phyloP scores from a whole-genome alignment of 139 green algal genomes.

The Monoraphidium neglectum region DNA sequence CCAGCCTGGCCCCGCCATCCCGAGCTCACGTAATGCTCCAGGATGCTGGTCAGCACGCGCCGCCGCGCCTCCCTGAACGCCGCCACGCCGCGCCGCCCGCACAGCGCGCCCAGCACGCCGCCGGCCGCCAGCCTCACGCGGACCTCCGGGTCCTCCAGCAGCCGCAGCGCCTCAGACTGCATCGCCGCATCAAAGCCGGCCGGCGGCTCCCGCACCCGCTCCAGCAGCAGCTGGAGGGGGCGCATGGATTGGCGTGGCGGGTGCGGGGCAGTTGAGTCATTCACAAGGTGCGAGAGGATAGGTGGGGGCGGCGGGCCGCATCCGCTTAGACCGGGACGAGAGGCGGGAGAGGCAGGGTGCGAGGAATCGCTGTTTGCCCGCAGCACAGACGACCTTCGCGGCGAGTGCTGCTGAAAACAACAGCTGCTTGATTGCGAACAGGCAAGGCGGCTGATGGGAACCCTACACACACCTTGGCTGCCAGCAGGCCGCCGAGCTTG shows the following conservation, averaged over 20 bases:
- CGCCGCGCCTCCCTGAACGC: conserved; percentile 44
- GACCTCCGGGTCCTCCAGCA: conserved; percentile 64
- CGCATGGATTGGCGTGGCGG: background rate
- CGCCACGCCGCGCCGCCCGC: conserved; percentile 32
- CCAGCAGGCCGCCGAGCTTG: conserved; percentile 54
- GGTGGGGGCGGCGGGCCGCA: too few relatives aligned
- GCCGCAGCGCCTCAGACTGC: conserved; percentile 14
- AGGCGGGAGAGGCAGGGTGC: too few relatives aligned
- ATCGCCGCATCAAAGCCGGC: conserved; percentile 24
- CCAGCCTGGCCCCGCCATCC: background rate
- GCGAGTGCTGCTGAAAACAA: too few relatives aligned
- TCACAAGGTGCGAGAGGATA: too few relatives aligned
- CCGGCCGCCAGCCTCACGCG: conserved; percentile 68
- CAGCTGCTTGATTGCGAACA: too few relatives aligned
- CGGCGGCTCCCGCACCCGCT: background rate
- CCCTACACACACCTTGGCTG: conserved; percentile 32
- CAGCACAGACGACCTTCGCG: too few relatives aligned
- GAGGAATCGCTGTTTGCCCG: too few relatives aligned
- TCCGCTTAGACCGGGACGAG: too few relatives aligned
- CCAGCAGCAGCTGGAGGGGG: background rate
- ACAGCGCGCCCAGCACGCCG: conserved; percentile 54
- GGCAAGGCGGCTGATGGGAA: too few relatives aligned
- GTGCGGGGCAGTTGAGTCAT: background rate
- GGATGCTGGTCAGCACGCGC: conserved; percentile 64
- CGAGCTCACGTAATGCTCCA: conserved; percentile 62